Evolutionary conservation across 371 early-diverging fungal species (phyloP).

Genomic region (Mortierella sp.): DNA sequence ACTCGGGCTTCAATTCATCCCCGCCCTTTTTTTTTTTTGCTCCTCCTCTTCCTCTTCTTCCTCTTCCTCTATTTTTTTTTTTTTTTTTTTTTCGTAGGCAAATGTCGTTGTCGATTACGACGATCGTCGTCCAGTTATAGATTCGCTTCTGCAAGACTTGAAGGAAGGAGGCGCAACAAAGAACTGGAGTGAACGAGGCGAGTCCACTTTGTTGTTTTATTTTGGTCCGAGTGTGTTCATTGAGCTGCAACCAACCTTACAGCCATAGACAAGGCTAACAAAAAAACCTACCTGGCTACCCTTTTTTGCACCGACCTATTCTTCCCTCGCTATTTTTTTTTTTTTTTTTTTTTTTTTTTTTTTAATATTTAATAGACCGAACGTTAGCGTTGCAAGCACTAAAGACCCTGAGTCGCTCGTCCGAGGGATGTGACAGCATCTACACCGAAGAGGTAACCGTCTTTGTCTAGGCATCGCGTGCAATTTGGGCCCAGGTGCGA

Average conservation of each 20-base stretch:
- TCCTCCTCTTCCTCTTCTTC: too few species aligned
- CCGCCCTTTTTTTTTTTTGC: background rate
- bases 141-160: constrained; percentile 43
- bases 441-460: constrained; percentile 42
- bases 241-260: too few species aligned
- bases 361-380: constrained; percentile 14
- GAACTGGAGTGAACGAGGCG: constrained; percentile 44
- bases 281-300: too few species aligned
- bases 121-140: constrained; percentile 27
- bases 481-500: too few species aligned
- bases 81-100: constrained; percentile 16
- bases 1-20: background rate
- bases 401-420: constrained; percentile 43
- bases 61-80: background rate
- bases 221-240: too few species aligned
- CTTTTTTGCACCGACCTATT: too few species aligned
- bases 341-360: background rate
- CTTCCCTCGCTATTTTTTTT: background rate
- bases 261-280: too few species aligned
- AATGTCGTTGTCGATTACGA: constrained; percentile 29
- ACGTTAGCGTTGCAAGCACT: constrained; percentile 39
- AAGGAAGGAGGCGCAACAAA: constrained; percentile 43
- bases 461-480: background rate
- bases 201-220: background rate
- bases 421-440: constrained; percentile 47